These are phyloP conservation scores for Athelia sp. DNA, from an alignment of 1,284 basidiomycete species.

Conservation along the genomic window DNA sequence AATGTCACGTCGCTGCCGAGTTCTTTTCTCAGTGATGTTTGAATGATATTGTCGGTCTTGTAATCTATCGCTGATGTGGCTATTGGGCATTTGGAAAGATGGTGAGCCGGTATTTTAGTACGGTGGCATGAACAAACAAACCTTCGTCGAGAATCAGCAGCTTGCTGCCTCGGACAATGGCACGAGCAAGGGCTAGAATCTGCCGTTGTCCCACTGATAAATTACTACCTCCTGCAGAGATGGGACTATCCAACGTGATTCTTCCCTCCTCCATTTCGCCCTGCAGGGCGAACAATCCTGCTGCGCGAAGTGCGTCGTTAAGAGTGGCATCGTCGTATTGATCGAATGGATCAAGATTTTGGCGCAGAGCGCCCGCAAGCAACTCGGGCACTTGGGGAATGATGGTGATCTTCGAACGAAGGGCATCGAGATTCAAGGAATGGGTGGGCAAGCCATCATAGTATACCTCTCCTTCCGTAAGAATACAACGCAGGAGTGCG, in stretches of 20 bases:
- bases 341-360: slow-evolving; percentile 69
- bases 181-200: slow-evolving; percentile 54
- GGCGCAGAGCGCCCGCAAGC: slow-evolving; percentile 49
- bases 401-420: slow-evolving; percentile 60
- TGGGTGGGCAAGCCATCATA: slow-evolving; percentile 44
- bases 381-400: slow-evolving; percentile 64
- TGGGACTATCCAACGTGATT: slow-evolving; percentile 46
- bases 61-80: slow-evolving; percentile 59
- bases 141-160: slow-evolving; percentile 59
- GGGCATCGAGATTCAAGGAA: slow-evolving; percentile 57
- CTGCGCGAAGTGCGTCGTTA: slow-evolving; percentile 47
- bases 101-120: not conserved
- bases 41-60: slow-evolving; percentile 55
- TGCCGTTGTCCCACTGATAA: slow-evolving; percentile 72
- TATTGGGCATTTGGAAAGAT: slow-evolving; percentile 10
- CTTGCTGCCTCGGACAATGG: slow-evolving; percentile 54
- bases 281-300: slow-evolving; percentile 50
- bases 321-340: slow-evolving; percentile 64
- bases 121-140: slow-evolving; percentile 14
- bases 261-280: slow-evolving; percentile 42
- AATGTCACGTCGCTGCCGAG: slow-evolving; percentile 52
- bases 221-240: slow-evolving; percentile 58
- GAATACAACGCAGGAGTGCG: slow-evolving; percentile 49
- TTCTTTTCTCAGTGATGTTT: slow-evolving; percentile 49
- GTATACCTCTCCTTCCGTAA: slow-evolving; percentile 50